Base-by-base conservation (phyloP, 495 filamentous ascomycete genomes). In the Neurospora cerealis region DNA sequence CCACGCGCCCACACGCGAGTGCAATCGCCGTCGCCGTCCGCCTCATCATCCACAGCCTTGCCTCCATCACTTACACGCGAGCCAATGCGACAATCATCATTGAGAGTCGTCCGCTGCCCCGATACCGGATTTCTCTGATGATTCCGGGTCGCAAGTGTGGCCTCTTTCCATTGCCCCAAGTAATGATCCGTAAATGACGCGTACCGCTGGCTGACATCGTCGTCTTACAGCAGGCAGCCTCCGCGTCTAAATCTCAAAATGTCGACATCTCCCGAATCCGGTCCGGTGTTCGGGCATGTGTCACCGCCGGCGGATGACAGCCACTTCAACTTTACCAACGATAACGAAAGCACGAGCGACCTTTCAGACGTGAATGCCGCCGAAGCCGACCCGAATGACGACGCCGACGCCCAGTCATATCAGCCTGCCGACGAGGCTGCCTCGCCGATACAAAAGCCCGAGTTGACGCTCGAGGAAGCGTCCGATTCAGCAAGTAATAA, bases 371-470 rank as follows among this genome's bases (percentile, higher is more conserved):
- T 81, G 62, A 82, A 85, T 62, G 80, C 81, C 71, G 78, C 80
- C 70, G 77, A 69, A 13, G 75, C 37, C 21, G 75, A 78, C 46
- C 66, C 60, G 41, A 66, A 66, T 10, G 54, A 66, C 54, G 54
- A 66, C 15, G 54, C 28, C 54, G 54, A 66, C 28, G 54, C 54
- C 15, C 54, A 66, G 54, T 66, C 54, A 34, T 66, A 66, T 7
- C 54, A 66, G 74, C 86, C 87, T 74, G 87, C 88, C 80, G 86
- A 81, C 75, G 80, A 79, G 21, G 77, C 88, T 73, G 89, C 87
- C 76, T 91, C 88, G 73, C 88, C 90, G 73, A 90, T 92, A 83
- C 91, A 87, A 69, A 92, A 91, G 37, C 92, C 85, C 72, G 90
- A 88, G 77, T 74, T 78, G 21, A 78, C 79, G 40, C 75, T 74